Percentiles rank a stretch among this genome's conserved stretches.
Evolutionary conservation across 2,329 filamentous ascomycete species (phyloP).

Genomic region (Fusarium proliferatum): DNA sequence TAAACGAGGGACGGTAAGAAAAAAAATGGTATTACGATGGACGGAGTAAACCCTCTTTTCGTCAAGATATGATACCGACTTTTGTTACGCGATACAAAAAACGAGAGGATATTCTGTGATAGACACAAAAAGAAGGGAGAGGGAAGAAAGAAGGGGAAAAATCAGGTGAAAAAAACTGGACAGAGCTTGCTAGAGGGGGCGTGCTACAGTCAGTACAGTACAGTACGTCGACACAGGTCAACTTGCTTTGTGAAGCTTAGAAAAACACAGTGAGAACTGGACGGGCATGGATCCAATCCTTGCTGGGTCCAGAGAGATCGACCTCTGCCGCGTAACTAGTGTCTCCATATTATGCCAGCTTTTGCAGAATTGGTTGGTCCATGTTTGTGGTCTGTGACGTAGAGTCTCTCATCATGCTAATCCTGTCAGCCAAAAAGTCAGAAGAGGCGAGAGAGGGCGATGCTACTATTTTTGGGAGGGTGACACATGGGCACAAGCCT

Average conservation of each 20-base stretch:
- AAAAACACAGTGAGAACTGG: background rate
- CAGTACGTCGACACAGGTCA: background rate
- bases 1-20: conserved; percentile 24
- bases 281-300: conserved; percentile 6
- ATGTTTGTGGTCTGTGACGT: conserved; percentile 24
- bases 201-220: background rate
- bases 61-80: background rate
- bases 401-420: background rate
- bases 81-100: conserved; percentile 1
- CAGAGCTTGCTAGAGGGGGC: background rate
- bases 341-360: conserved; percentile 21
- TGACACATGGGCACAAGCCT: conserved; percentile 15
- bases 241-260: background rate
- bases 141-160: conserved; percentile 11
- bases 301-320: conserved; percentile 16
- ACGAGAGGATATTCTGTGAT: conserved; percentile 28
- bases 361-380: conserved; percentile 11
- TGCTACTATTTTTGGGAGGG: conserved; percentile 36
- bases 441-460: background rate
- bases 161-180: conserved; percentile 2
- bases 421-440: conserved; percentile 10
- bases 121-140: background rate
- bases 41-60: conserved; percentile 13
- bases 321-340: conserved; percentile 29
- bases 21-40: background rate